Base-by-base conservation (phyloP, 768 basidiomycete genomes). In the Collybia sordida region DNA sequence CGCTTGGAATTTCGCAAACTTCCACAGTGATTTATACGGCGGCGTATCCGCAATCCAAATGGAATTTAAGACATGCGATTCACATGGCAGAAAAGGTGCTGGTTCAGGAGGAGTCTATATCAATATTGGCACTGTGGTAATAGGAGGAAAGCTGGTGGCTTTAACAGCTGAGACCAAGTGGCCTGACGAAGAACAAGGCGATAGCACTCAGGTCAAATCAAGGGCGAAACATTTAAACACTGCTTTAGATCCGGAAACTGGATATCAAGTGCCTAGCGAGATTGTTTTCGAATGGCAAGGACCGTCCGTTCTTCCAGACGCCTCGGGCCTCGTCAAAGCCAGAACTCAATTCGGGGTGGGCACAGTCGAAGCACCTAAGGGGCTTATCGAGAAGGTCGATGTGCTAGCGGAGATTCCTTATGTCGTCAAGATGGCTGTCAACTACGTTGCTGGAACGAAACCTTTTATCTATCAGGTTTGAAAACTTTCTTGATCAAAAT, bases 1-100 rank as follows among this genome's bases (percentile, higher is more conserved):
- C 17, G 72, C 88, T 7, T 99, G 97, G 97, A 98, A 98, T 73
- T 99, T 98, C 71, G 86, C 76, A 23, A 79, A 89, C 72, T 99
- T 99, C 78, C 87, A 93, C 67, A 88, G 89, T 62, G 67, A 74
- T 15, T 73, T 81, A 21, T 78, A 83, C 42, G 85, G 81, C 15
- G 88, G 88, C 6, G 86, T 92, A 6, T 85, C 92, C 46, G 92
- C 93, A 8, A 74, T 97, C 31, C 88, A 91, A 73, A 98, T 98
- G 96, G 97, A 98, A 65, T 93, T 97, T 58, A 92, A 83, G 55
- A 98, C 96, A 2, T 82, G 79, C 1, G 79, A 87, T 42, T 72
- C 78, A 15, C 82, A 96, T 64, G 96, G 96, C 5, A 83, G 80
- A 55, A 80, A 83, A 52, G 93, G 92, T 15, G 54, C 81, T 4